phyloP scores from a whole-genome alignment of 495 filamentous ascomycete genomes.

The Monascus purpureus region DNA sequence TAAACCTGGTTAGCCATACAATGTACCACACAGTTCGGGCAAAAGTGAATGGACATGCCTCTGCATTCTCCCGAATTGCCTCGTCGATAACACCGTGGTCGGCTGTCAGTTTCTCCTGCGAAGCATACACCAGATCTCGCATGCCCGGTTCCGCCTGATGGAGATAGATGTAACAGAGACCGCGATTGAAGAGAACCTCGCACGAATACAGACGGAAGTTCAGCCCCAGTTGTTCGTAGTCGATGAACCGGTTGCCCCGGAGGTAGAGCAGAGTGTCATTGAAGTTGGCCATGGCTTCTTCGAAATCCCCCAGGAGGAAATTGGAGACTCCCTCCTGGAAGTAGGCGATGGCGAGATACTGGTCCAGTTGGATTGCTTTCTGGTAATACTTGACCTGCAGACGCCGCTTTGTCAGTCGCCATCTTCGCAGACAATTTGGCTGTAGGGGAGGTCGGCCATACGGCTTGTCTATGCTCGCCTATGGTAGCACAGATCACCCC shows the following conservation, averaged over 20 bases:
- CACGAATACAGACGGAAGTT: conserved; percentile 96
- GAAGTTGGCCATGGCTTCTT: conserved; percentile 96
- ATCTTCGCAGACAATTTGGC: neutral
- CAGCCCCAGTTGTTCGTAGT: conserved; percentile 93
- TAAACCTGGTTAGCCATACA: conserved; percentile 4
- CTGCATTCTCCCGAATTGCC: conserved; percentile 82
- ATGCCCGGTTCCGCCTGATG: conserved; percentile 81
- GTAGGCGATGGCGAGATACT: conserved; percentile 93
- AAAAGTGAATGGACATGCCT: conserved; percentile 43
- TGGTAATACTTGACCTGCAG: conserved; percentile 87
- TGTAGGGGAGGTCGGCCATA: conserved; percentile 35
- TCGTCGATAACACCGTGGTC: conserved; percentile 98
- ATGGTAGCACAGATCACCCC: conserved; percentile 96
- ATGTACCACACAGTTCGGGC: neutral
- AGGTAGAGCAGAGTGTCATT: conserved; percentile 95
- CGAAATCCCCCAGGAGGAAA: conserved; percentile 92
- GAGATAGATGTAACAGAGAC: conserved; percentile 94
- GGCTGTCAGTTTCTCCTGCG: conserved; percentile 89
- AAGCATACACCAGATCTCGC: conserved; percentile 80
- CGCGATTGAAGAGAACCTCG: conserved; percentile 95
- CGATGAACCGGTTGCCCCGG: conserved; percentile 89
- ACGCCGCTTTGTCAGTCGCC: conserved; percentile 5
- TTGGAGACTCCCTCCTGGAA: conserved; percentile 99
- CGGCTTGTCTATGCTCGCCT: conserved; percentile 91
- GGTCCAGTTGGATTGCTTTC: conserved; percentile 72